A percentile compares a stretch with the other conserved stretches of the same genome.
These are phyloP conservation scores for Picea glauca DNA, from an alignment of 75 land plant genomes.

Conservation along the genomic window DNA sequence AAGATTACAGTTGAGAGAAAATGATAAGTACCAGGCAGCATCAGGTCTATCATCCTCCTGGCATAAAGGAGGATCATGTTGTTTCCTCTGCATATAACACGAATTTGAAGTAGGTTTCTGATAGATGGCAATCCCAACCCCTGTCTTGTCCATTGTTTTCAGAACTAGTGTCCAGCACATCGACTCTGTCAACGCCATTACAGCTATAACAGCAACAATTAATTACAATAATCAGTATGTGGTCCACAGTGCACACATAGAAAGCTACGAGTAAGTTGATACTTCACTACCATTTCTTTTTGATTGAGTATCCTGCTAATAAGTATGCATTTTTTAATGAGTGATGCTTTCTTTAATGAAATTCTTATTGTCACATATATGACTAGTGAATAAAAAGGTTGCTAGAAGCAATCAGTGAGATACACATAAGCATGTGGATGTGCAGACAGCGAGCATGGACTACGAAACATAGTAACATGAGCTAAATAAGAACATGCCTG, in stretches of 20 bases:
- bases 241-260: neutral
- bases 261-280: neutral
- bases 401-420: neutral
- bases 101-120: slow-evolving; percentile 82
- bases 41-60: slow-evolving; percentile 26
- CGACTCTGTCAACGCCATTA: slow-evolving; percentile 54
- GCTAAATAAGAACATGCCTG: too few relatives aligned
- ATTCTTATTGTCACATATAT: neutral
- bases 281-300: neutral
- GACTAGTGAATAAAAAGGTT: neutral
- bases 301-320: neutral
- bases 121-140: slow-evolving; percentile 86
- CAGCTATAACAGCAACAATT: slow-evolving; percentile 40
- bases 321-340: neutral
- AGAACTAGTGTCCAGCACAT: slow-evolving; percentile 83
- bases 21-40: slow-evolving; percentile 68
- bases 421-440: neutral
- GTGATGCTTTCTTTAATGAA: neutral
- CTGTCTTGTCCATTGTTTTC: slow-evolving; percentile 40
- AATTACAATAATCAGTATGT: neutral
- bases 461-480: too few relatives aligned
- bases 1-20: neutral
- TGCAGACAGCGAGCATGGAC: too few relatives aligned
- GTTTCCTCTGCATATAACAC: slow-evolving; percentile 57
- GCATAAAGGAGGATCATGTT: slow-evolving; percentile 65